Conservation (phyloP, 2,329 filamentous ascomycete species). For the Trichoderma koningii region DNA sequence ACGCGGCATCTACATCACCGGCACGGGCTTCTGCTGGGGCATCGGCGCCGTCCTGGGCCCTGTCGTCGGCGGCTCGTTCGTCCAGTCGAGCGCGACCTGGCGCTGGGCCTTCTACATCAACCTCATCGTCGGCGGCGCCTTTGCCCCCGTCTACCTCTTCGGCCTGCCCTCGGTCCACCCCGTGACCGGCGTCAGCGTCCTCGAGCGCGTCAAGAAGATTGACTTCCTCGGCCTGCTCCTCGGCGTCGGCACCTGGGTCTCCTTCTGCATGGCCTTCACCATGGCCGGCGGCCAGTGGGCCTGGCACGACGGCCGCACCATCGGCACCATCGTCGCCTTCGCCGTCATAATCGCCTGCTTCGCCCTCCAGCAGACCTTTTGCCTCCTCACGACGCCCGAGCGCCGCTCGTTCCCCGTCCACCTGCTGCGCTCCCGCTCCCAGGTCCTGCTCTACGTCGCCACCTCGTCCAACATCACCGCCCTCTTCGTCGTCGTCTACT, state of each 20-base stretch:
- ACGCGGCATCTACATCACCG: slow-evolving; percentile 34
- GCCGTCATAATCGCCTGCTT: slow-evolving; percentile 36
- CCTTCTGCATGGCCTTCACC: slow-evolving; percentile 48
- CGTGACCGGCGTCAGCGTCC: slow-evolving; percentile 7
- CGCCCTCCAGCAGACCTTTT: slow-evolving; percentile 7
- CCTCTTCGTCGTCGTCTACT: slow-evolving; percentile 29
- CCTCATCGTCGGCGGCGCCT: slow-evolving; percentile 41
- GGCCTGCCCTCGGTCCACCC: slow-evolving; percentile 16
- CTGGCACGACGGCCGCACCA: slow-evolving; percentile 48
- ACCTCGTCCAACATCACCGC: slow-evolving; percentile 20
- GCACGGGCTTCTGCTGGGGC: slow-evolving; percentile 29
- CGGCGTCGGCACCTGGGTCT: not conserved
- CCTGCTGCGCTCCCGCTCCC: slow-evolving; percentile 17
- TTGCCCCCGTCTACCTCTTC: slow-evolving; percentile 20
- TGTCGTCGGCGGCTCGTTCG: slow-evolving; percentile 47
- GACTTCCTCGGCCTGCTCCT: slow-evolving; percentile 39
- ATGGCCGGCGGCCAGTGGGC: slow-evolving; percentile 51
- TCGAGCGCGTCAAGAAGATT: slow-evolving; percentile 38
- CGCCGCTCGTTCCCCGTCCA: slow-evolving; percentile 14
- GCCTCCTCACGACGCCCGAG: slow-evolving; percentile 13
- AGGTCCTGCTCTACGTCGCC: slow-evolving; percentile 28
- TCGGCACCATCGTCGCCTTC: slow-evolving; percentile 48
- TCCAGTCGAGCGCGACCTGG: slow-evolving; percentile 28
- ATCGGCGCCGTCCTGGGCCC: slow-evolving; percentile 42
- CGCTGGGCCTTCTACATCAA: slow-evolving; percentile 53